Evolutionary conservation across 305 asterid genomes (phyloP).

Genomic region (Lippia alba): DNA sequence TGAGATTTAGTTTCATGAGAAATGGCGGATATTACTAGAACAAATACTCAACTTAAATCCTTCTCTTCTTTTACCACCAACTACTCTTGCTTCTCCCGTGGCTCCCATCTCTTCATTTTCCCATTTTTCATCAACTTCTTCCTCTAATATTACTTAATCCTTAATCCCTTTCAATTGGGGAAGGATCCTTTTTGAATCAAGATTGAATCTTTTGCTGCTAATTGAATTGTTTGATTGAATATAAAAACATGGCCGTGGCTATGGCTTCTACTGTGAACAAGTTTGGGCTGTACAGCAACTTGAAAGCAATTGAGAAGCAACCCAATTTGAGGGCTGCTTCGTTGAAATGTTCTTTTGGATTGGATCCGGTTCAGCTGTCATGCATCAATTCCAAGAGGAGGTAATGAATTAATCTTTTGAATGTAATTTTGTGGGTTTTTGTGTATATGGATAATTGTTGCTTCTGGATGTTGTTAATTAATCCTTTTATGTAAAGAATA

Average conservation of each 20-base stretch:
- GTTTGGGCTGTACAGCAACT: constrained; percentile 50
- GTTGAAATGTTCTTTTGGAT: constrained; percentile 51
- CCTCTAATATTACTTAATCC: no score
- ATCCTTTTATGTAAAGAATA: constrained; percentile 26
- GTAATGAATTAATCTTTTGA: constrained; percentile 41
- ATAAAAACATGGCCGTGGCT: constrained; percentile 65
- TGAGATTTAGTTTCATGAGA: constrained; percentile 39
- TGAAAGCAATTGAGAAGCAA: constrained; percentile 63
- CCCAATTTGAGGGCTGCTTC: constrained; percentile 48
- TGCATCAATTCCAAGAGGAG: constrained; percentile 60
- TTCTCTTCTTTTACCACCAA: no score
- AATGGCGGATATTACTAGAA: constrained; percentile 77
- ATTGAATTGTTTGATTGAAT: not conserved
- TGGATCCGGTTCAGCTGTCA: constrained; percentile 60
- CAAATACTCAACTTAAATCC: no score
- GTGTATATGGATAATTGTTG: constrained; percentile 1
- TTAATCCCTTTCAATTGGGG: no score
- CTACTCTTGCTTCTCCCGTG: constrained; percentile 29
- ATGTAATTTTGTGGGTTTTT: constrained; percentile 6
- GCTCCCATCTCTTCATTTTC: constrained; percentile 26
- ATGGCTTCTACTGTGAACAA: constrained; percentile 74
- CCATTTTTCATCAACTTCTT: constrained; percentile 30
- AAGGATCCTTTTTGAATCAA: constrained; percentile 16
- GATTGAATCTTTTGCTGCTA: constrained; percentile 23
- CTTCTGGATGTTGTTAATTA: no score